These are phyloP conservation scores for Talaromyces stipitatus DNA, from an alignment of 495 filamentous ascomycete species.

Conservation along the genomic window DNA sequence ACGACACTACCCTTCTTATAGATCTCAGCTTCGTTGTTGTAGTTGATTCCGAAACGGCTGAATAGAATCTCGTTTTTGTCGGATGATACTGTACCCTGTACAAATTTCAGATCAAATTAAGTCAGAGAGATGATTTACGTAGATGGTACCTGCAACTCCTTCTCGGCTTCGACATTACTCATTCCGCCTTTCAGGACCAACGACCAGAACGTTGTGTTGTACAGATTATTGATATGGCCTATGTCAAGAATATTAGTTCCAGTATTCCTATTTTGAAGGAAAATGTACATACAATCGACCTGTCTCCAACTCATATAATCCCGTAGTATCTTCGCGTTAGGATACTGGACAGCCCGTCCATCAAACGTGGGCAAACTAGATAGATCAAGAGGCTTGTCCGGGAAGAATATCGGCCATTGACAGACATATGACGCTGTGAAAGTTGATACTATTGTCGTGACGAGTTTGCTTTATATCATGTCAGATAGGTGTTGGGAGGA, in stretches of 20 bases:
- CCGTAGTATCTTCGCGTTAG: conserved; percentile 64
- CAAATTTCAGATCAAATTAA: not conserved
- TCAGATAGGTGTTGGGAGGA: not conserved
- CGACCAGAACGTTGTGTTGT: conserved; percentile 95
- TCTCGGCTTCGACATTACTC: conserved; percentile 68
- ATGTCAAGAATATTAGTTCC: not conserved
- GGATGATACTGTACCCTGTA: conserved; percentile 66
- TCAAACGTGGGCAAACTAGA: conserved; percentile 80
- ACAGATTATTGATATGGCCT: conserved; percentile 97
- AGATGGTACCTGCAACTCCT: conserved; percentile 54
- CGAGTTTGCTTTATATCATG: conserved; percentile 58
- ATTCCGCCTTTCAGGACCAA: conserved; percentile 72
- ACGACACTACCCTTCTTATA: conserved; percentile 90
- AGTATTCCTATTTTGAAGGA: not conserved
- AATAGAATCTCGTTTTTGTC: conserved; percentile 98
- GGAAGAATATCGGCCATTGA: conserved; percentile 72
- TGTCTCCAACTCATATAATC: conserved; percentile 98
- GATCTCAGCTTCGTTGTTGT: conserved; percentile 90
- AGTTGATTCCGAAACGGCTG: conserved; percentile 83
- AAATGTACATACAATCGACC: conserved; percentile 68
- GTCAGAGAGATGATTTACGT: not conserved
- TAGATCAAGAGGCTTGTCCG: conserved; percentile 53
- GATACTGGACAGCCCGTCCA: conserved; percentile 83
- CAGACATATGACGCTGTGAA: conserved; percentile 90
- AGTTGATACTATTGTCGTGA: conserved; percentile 81